Conservation (phyloP, 352 stramenopile species). For the Phytophthora sansomeana region DNA sequence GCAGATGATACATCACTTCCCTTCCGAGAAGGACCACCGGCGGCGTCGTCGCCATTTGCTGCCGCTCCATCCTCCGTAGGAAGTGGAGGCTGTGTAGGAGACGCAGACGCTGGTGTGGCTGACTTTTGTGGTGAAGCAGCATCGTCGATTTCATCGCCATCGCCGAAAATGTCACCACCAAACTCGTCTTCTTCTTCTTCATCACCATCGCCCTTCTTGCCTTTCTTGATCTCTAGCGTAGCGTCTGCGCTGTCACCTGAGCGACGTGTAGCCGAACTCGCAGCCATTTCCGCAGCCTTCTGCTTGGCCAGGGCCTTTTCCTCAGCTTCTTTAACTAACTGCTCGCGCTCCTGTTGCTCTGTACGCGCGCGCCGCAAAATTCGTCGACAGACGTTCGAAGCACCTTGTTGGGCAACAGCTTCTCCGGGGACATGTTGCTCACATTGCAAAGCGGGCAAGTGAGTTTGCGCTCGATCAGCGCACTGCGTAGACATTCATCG, state of each 20-base stretch:
- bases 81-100: conserved; percentile 50
- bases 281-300: conserved; percentile 69
- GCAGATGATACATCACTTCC: conserved; percentile 35
- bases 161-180: conserved; percentile 85
- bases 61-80: conserved; percentile 34
- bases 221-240: conserved; percentile 88
- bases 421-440: conserved; percentile 87
- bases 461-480: conserved; percentile 83
- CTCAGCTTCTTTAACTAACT: conserved; percentile 86
- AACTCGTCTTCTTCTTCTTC: conserved; percentile 89
- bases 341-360: conserved; percentile 86
- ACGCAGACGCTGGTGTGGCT: conserved; percentile 23
- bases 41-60: conserved; percentile 10
- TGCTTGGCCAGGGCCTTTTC: conserved; percentile 85
- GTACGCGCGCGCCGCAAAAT: conserved; percentile 79
- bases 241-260: conserved; percentile 79
- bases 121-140: conserved; percentile 29
- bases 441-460: conserved; percentile 82
- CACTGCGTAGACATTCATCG: conserved; percentile 82
- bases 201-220: conserved; percentile 73
- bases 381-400: conserved; percentile 86
- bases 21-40: conserved; percentile 21
- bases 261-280: conserved; percentile 53
- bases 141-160: conserved; percentile 61
- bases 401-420: conserved; percentile 86